Evolutionary conservation across 345 rosid genomes (phyloP).

Genomic region (Eucalyptus tenuipes): DNA sequence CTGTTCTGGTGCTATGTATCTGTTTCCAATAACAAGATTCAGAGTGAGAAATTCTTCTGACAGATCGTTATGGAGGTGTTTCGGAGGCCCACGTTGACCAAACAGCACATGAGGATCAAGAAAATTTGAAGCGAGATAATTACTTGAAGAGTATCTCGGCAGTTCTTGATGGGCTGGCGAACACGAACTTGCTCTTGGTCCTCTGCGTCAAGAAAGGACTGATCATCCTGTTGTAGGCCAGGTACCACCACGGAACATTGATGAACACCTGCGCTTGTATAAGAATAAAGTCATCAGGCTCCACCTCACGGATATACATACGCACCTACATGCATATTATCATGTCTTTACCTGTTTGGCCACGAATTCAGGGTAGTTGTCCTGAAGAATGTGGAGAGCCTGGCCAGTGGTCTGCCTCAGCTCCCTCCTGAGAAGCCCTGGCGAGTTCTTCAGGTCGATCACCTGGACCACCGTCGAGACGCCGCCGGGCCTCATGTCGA

Average conservation of each 20-base stretch:
- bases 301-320: background rate
- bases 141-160: constrained; percentile 80
- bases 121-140: background rate
- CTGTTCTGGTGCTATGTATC: constrained; percentile 58
- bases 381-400: constrained; percentile 58
- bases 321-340: background rate
- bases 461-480: constrained; percentile 57
- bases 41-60: background rate
- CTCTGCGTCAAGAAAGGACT: constrained; percentile 66
- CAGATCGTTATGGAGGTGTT: background rate
- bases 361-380: constrained; percentile 54
- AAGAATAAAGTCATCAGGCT: background rate
- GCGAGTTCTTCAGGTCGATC: constrained; percentile 71
- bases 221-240: constrained; percentile 45
- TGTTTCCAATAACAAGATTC: background rate
- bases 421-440: constrained; percentile 50
- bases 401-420: constrained; percentile 58
- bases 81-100: background rate
- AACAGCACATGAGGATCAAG: background rate
- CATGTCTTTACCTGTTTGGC: constrained; percentile 39
- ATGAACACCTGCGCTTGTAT: constrained; percentile 33
- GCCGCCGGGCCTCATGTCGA: constrained; percentile 60
- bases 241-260: constrained; percentile 83
- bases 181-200: constrained; percentile 69
- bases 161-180: constrained; percentile 43